phyloP scores from a whole-genome alignment of 345 rosid genomes.

The Noccaea bulbosa region DNA sequence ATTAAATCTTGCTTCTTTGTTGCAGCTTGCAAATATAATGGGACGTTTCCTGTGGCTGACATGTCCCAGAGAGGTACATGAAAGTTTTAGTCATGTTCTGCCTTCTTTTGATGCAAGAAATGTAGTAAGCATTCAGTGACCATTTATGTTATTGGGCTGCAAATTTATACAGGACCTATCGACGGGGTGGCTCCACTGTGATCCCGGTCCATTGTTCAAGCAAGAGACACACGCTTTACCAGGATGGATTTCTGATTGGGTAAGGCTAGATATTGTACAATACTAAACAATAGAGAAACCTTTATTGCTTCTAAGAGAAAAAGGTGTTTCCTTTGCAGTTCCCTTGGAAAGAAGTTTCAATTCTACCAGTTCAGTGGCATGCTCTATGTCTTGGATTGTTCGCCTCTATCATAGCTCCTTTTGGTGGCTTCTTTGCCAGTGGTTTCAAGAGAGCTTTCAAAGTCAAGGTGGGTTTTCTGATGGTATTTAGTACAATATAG shows the following conservation, averaged over 20 bases:
- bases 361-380: slow-evolving; percentile 91
- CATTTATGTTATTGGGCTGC: slow-evolving; percentile 8
- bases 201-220: slow-evolving; percentile 88
- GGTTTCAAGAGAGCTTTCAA: slow-evolving; percentile 97
- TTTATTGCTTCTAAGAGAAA: slow-evolving; percentile 4
- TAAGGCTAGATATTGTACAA: slow-evolving; percentile 31
- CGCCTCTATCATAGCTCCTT: slow-evolving; percentile 96
- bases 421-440: slow-evolving; percentile 97
- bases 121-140: background rate
- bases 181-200: slow-evolving; percentile 92
- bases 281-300: background rate
- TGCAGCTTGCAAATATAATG: slow-evolving; percentile 89
- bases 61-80: slow-evolving; percentile 87
- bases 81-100: slow-evolving; percentile 16
- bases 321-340: slow-evolving; percentile 49
- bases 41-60: slow-evolving; percentile 89
- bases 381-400: slow-evolving; percentile 85
- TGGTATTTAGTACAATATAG: background rate
- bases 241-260: slow-evolving; percentile 70
- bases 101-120: background rate
- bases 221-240: slow-evolving; percentile 64
- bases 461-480: slow-evolving; percentile 61
- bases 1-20: slow-evolving; percentile 20
- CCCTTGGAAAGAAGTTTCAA: slow-evolving; percentile 75
- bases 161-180: slow-evolving; percentile 66